Conservation (phyloP, 139 green algal species). For the Gonium pectorale region DNA sequence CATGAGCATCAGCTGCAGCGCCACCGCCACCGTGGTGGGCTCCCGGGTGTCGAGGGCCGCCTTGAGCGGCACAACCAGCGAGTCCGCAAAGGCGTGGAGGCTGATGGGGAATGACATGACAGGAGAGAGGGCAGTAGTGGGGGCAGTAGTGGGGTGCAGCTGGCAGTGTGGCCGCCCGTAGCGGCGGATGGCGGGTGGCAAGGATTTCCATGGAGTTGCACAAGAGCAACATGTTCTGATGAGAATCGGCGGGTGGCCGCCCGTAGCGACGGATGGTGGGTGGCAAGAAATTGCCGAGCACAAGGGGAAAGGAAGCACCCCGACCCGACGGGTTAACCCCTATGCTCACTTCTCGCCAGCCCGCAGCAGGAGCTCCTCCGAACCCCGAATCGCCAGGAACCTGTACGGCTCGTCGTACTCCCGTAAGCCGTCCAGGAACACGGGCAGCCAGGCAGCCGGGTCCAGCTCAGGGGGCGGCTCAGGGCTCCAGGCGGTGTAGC, state of each 20-base stretch:
- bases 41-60: conserved; percentile 52
- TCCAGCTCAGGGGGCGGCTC: conserved; percentile 43
- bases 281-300: too few relatives aligned
- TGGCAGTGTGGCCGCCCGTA: too few relatives aligned
- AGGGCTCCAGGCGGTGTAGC: conserved; percentile 13
- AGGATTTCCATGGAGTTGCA: too few relatives aligned
- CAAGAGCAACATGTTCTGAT: too few relatives aligned
- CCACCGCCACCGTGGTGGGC: conserved; percentile 52
- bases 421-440: conserved; percentile 61
- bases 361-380: conserved; percentile 49
- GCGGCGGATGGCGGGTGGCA: too few relatives aligned
- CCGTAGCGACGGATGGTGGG: too few relatives aligned
- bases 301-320: too few relatives aligned
- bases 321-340: too few relatives aligned
- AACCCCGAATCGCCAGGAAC: conserved; percentile 58
- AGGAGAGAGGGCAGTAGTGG: too few relatives aligned
- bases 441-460: conserved; percentile 51
- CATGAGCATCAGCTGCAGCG: conserved; percentile 50
- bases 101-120: neutral
- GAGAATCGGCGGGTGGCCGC: too few relatives aligned
- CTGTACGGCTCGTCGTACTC: conserved; percentile 65
- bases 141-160: too few relatives aligned
- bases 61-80: conserved; percentile 34
- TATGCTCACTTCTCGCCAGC: conserved; percentile 35
- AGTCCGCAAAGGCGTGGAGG: neutral